Percentiles rank a stretch among this genome's conserved stretches.
Evolutionary conservation across 768 basidiomycete genomes (phyloP).

Genomic region (Amanita molliuscula): DNA sequence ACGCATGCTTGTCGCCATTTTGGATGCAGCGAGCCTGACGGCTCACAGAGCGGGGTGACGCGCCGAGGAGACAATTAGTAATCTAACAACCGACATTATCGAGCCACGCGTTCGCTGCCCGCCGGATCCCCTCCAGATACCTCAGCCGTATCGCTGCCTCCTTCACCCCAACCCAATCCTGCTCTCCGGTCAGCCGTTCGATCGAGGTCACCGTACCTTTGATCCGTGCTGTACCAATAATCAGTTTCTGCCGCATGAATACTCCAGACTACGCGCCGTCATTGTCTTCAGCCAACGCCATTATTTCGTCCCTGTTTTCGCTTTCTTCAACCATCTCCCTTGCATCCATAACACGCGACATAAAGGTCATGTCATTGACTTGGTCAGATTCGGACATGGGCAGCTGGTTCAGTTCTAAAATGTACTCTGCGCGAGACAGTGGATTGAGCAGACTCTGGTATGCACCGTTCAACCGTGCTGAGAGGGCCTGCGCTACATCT

Average conservation of each 20-base stretch:
- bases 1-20: constrained; percentile 86
- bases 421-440: constrained; percentile 69
- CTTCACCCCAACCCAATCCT: constrained; percentile 51
- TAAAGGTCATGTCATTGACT: constrained; percentile 57
- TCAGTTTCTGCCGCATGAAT: constrained; percentile 2
- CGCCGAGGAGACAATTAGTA: constrained; percentile 69
- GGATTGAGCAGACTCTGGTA: constrained; percentile 71
- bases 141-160: constrained; percentile 54
- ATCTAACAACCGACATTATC: constrained; percentile 47
- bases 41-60: constrained; percentile 84
- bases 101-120: constrained; percentile 34
- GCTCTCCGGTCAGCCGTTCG: constrained; percentile 33
- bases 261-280: constrained; percentile 26
- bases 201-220: constrained; percentile 33
- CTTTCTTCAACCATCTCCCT: constrained; percentile 71
- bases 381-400: constrained; percentile 60
- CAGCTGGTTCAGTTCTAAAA: constrained; percentile 53
- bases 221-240: constrained; percentile 36
- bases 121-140: constrained; percentile 60
- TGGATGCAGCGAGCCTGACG: constrained; percentile 7
- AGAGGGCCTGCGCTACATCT: constrained; percentile 53
- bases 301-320: constrained; percentile 35
- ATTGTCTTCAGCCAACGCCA: constrained; percentile 42
- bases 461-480: constrained; percentile 73
- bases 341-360: constrained; percentile 70